Base-by-base conservation (phyloP, 148 eudicot genomes). In the Selenicereus undatus region DNA sequence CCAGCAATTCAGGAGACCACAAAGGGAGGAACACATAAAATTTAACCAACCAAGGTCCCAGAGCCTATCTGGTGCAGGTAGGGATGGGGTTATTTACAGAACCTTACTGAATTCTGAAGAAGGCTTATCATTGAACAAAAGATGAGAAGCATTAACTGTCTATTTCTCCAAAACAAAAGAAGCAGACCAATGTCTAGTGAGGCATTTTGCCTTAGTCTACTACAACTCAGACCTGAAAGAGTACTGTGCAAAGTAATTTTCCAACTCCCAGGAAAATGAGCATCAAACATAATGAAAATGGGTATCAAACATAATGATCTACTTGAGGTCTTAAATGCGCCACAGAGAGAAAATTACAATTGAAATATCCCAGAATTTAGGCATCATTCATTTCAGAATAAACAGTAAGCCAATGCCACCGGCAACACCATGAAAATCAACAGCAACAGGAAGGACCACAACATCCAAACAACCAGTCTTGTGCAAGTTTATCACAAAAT, bases 1-100 rank as follows among this genome's bases (percentile, higher is more conserved):
- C 30, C 70, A 74, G 75, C 75, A 51, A 48, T 76, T 30, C 13
- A 26, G 32, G 56, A 74, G 11, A 65, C 10, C 81, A 77, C n/a
- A 39, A 10, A 73, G 24, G 76, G 24, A 13, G 11, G 16, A 75
- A 36, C 21, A 21, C 52, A 68, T 35, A 22, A 70, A 30, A 70
- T 69, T n/a, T 29, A 76, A 75, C 5, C 36, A 14, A 26, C 9
- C 43, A 69, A 14, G 11, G 71, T 14, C 8, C 27, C 11, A 8
- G 7, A 10, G n/a, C 68, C 68, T n/a, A 62, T 29, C n/a, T 62
- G 68, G 68, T n/a, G 10, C 68, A 62, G 11, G 68, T 62, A 62
- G 68, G 22, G 12, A 7, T 10, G 68, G 27, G 7, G 11, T 62
- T n/a, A 62, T 24, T 4, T 39, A 39, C 43, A 62, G 5, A 26